A percentile compares a stretch with the other conserved stretches of the same genome.
These are phyloP conservation scores for Aureobasidium vineae DNA, from an alignment of 2,329 filamentous ascomycete genomes.

Conservation along the genomic window DNA sequence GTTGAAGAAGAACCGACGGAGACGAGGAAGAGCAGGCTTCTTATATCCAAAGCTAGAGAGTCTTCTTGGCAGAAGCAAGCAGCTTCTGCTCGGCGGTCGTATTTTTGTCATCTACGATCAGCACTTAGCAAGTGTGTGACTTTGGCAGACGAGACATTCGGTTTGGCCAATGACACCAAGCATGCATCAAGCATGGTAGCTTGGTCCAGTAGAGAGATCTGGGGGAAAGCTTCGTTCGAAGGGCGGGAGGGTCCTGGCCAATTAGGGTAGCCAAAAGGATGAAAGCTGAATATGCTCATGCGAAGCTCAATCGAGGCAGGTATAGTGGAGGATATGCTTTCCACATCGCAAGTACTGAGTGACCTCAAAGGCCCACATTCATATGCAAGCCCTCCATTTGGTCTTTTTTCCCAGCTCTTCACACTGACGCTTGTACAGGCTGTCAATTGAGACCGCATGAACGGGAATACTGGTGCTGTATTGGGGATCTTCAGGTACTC, in stretches of 20 bases:
- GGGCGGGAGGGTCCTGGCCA: not conserved
- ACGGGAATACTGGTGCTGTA: slow-evolving; percentile 1
- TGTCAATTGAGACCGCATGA: slow-evolving; percentile 1
- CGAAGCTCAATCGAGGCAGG: not conserved
- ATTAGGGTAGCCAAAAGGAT: not conserved
- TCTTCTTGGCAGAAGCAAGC: not conserved
- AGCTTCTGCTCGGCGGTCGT: not conserved
- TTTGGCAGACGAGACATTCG: not conserved
- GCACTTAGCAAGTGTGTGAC: slow-evolving; percentile 11
- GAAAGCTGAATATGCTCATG: not conserved
- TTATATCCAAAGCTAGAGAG: slow-evolving; percentile 8
- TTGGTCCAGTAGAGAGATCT: not conserved
- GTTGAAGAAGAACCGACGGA: not conserved
- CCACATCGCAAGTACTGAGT: not conserved
- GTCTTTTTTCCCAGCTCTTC: not conserved
- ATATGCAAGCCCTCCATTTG: not conserved
- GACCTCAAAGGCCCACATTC: not conserved
- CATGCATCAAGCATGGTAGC: slow-evolving; percentile 7
- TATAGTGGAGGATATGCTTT: not conserved
- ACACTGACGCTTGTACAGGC: too few species aligned
- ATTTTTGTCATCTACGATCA: slow-evolving; percentile 4
- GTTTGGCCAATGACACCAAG: slow-evolving; percentile 21
- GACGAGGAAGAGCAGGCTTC: not conserved
- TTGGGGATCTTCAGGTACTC: slow-evolving; percentile 13
- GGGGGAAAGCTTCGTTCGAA: slow-evolving; percentile 2